Base-by-base conservation (phyloP, 2,329 filamentous ascomycete species). In the Pseudogymnoascus pannorum region DNA sequence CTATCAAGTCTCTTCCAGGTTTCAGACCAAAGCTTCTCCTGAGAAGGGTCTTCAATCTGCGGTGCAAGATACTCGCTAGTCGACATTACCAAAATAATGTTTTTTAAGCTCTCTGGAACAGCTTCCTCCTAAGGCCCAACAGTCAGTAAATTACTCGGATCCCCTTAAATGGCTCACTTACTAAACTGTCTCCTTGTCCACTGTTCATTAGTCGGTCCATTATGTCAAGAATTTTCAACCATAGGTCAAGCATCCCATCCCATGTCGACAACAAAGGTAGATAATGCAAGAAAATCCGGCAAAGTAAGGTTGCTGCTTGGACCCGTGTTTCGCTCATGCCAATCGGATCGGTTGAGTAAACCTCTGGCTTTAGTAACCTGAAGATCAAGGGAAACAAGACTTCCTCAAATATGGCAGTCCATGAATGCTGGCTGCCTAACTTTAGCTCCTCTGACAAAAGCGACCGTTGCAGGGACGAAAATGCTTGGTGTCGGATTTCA, bases 191-290 rank as follows among this genome's bases (percentile, higher is more conserved):
- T 22, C 91, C 91, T 73, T 96, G 92, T 0, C 93, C 93, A 70
- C 90, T 94, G 70, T 97, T 96, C 87, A 97, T 95, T 66, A 99
- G 81, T 22, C 94, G 86, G 73, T 99, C 94, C 84, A 99, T 92
- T 60, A 97, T 90, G 68, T 92, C 91, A 66, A 97, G 83, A 61
- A 97, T 96, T 73, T 88, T 88, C 51, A 94, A 77, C 94, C 94
- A 99, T 9, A 97, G 80, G 71, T 94, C 90, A 38, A 96, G 77
- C 85, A 97, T 91, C 18, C 91, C 91, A 20, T 92, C 88, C 84
- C 91, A 92, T 67, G 91, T 87, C 4, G 87, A 89, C 26, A 97
- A 80, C 36, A 93, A 79, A 2, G 93, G 90, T 2, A 97, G 80
- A 73, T 97, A 97, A 72, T 96, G 92, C 63, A 99, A 75, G 75